These are phyloP conservation scores for Pulveroboletus sp. DNA, from an alignment of 768 basidiomycete species.

Conservation along the genomic window DNA sequence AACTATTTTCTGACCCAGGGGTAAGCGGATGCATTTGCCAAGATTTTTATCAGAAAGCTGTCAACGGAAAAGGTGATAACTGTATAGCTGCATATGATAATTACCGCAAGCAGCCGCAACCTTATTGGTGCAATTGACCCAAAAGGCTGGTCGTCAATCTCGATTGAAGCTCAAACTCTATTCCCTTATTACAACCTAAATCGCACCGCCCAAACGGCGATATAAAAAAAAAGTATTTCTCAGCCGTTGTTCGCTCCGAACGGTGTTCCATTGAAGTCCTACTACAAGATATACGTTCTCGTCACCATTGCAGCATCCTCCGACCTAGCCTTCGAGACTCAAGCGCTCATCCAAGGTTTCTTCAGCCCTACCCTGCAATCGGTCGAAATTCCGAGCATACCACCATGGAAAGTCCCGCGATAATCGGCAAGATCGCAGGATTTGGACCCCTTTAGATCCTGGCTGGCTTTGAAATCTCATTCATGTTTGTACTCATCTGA, in stretches of 20 bases:
- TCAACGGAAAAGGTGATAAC: conserved; percentile 22
- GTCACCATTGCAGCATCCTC: conserved; percentile 9
- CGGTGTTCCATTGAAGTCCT: conserved; percentile 1
- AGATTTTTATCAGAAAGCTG: conserved; percentile 28
- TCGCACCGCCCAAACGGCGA: conserved; percentile 12
- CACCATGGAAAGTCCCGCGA: conserved; percentile 22
- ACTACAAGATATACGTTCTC: neutral
- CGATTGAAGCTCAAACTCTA: conserved; percentile 45
- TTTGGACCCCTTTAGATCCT: conserved; percentile 2
- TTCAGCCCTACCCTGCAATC: conserved; percentile 18
- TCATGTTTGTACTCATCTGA: conserved; percentile 15
- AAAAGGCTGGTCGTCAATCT: conserved; percentile 42
- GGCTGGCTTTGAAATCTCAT: neutral
- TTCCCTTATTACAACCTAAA: conserved; percentile 53
- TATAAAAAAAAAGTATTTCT: conserved; percentile 2
- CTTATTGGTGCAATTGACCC: conserved; percentile 38
- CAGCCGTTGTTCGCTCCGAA: neutral
- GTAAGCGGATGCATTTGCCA: conserved; percentile 13
- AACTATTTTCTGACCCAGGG: conserved; percentile 29
- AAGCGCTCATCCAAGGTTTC: conserved; percentile 18
- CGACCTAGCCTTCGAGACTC: conserved; percentile 5
- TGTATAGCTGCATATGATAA: conserved; percentile 9
- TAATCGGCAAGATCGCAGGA: conserved; percentile 10
- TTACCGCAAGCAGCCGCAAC: conserved; percentile 29
- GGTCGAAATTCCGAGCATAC: conserved; percentile 11